phyloP scores from a whole-genome alignment of 306 rosid species.

The Betula pendula region DNA sequence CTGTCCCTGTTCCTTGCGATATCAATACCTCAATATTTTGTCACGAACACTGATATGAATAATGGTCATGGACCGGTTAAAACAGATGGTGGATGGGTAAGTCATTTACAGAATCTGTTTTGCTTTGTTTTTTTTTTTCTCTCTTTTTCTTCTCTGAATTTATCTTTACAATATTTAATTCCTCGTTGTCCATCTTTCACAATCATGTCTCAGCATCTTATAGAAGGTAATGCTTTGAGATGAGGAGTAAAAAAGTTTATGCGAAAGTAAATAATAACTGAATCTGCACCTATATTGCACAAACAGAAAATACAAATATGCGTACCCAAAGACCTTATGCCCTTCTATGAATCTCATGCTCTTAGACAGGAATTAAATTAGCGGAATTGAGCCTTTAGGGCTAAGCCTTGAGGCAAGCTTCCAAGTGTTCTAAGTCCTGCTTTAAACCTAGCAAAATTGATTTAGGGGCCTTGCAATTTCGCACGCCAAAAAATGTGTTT shows the following conservation, averaged over 20 bases:
- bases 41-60: constrained; percentile 49
- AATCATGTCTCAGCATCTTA: neutral
- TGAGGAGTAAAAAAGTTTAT: neutral
- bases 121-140: neutral
- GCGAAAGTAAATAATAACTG: neutral
- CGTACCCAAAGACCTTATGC: neutral
- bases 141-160: neutral
- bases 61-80: constrained; percentile 82
- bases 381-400: neutral
- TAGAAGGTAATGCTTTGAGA: neutral
- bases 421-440: neutral
- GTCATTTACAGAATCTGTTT: constrained; percentile 25
- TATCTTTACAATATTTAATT: neutral
- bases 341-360: neutral
- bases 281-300: neutral
- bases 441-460: neutral
- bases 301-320: neutral
- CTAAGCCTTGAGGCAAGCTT: neutral
- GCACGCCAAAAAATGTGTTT: too few species aligned
- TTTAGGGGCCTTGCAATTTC: too few species aligned
- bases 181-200: neutral
- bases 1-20: constrained; percentile 80
- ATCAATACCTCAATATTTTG: constrained; percentile 87
- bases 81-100: constrained; percentile 87
- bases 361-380: neutral